These are phyloP conservation scores for Phialophora expanda DNA, from an alignment of 2,329 filamentous ascomycete genomes.

Conservation along the genomic window DNA sequence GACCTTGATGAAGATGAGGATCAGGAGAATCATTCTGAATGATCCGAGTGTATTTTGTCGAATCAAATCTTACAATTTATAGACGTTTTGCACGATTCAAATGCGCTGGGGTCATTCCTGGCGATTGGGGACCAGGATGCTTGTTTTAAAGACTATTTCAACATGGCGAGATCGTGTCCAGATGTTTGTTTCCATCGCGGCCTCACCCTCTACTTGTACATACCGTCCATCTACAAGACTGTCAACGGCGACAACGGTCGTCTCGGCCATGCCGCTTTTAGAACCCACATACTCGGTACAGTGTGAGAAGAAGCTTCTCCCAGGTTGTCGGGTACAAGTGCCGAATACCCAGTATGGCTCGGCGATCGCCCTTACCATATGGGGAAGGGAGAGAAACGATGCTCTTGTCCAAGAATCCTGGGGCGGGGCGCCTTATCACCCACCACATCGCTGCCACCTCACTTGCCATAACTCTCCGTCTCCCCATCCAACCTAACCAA, in stretches of 20 bases:
- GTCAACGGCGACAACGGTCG: no score
- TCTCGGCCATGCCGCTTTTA: no score
- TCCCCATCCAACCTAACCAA: no score
- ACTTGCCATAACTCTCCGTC: neutral
- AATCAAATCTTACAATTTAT: neutral
- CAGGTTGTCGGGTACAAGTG: neutral
- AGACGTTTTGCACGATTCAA: neutral
- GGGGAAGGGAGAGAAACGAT: neutral
- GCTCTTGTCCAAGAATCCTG: neutral
- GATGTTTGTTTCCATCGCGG: no score
- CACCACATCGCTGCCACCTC: neutral
- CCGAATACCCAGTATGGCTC: neutral
- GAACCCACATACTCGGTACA: neutral
- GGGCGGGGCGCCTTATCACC: neutral
- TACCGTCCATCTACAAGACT: no score
- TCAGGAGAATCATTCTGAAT: constrained; percentile 7
- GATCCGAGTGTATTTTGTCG: constrained; percentile 3
- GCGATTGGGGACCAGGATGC: neutral
- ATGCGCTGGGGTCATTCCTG: neutral
- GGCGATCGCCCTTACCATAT: neutral
- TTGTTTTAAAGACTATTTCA: neutral
- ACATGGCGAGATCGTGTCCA: neutral
- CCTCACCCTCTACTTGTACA: no score
- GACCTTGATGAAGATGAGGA: constrained; percentile 13
- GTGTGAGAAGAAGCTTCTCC: neutral